phyloP scores from a whole-genome alignment of 2,329 filamentous ascomycete species.

The Teratosphaeria pseudoeucalypti region DNA sequence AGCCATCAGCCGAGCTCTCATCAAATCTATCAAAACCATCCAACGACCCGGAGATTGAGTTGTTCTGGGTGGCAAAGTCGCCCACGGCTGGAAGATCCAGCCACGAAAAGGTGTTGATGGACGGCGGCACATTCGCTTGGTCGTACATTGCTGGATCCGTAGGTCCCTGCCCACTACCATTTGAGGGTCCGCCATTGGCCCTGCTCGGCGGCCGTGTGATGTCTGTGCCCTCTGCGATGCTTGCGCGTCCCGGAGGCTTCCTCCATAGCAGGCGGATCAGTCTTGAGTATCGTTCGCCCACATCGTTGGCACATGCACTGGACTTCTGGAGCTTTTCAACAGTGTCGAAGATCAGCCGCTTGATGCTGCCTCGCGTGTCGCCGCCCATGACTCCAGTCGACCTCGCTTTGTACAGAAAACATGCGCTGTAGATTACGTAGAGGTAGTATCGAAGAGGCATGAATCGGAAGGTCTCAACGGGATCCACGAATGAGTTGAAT shows the following conservation, averaged over 20 bases:
- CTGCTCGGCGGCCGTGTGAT: conserved; percentile 9
- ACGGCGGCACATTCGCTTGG: conserved; percentile 18
- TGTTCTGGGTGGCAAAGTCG: conserved; percentile 38
- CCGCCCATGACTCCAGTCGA: conserved; percentile 50
- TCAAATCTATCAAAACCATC: conserved; percentile 20
- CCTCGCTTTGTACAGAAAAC: conserved; percentile 55
- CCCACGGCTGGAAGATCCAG: conserved; percentile 50
- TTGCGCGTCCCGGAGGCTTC: conserved; percentile 22
- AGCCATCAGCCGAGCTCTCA: conserved; percentile 19
- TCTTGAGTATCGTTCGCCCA: conserved; percentile 51
- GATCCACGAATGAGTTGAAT: conserved; percentile 50
- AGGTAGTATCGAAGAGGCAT: conserved; percentile 57
- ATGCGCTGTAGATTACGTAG: conserved; percentile 52
- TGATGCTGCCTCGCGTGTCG: conserved; percentile 45
- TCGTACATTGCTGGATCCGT: conserved; percentile 9
- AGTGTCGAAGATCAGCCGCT: conserved; percentile 47
- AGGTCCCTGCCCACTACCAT: neutral
- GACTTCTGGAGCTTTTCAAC: conserved; percentile 50
- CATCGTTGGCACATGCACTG: conserved; percentile 47
- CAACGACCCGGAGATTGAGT: conserved; percentile 16
- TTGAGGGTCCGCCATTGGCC: conserved; percentile 1
- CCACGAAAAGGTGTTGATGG: conserved; percentile 50
- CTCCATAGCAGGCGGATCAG: conserved; percentile 53
- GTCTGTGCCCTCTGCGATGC: conserved; percentile 11
- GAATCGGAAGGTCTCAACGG: conserved; percentile 48